Base-by-base conservation (phyloP, 495 filamentous ascomycete species). In the Aspergillus coremiiformis region DNA sequence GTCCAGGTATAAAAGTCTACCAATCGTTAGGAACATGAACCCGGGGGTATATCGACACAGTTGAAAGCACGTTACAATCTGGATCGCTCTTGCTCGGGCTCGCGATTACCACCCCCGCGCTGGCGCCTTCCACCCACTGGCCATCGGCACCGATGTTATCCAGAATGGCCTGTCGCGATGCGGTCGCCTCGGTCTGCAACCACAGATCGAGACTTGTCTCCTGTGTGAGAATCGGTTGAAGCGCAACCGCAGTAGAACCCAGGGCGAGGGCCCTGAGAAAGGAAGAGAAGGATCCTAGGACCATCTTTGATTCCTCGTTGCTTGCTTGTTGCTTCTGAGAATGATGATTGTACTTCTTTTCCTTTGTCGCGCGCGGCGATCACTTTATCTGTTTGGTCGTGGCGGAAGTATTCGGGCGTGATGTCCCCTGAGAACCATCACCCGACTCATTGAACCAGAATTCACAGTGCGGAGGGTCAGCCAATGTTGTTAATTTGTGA, bases 1-100 rank as follows among this genome's bases (percentile, higher is more conserved):
- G 76, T 79, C 81, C 81, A 84, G 2, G 79, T 79, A 54, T 76
- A 84, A 56, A 74, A 83, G 48, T 81, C 77, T 81, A 17, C n/a
- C 12, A 32, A 17, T n/a, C 11, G 10, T 8, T 3, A 23, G 6
- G 14, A 19, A 11, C 12, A 33, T 19, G 1, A 12, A 17, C n/a
- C n/a, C n/a, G n/a, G n/a, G n/a, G n/a, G n/a, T n/a, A n/a, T n/a
- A n/a, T n/a, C n/a, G n/a, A n/a, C n/a, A n/a, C 15, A 21, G 44
- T 33, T 11, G 15, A 29, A 22, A 30, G 26, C 10, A 66, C 67
- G 69, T n/a, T 52, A 79, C 76, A 83, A 60, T 82, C 62, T 10
- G 79, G 79, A 51, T 76, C 64, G 9, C 54, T 54, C 23, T 68
- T 79, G 8, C 75, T 76, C 23, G 79, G 79, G 57, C 75, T 79